These are phyloP conservation scores for Elsinoe fawcettii DNA, from an alignment of 2,329 filamentous ascomycete species.

Conservation along the genomic window DNA sequence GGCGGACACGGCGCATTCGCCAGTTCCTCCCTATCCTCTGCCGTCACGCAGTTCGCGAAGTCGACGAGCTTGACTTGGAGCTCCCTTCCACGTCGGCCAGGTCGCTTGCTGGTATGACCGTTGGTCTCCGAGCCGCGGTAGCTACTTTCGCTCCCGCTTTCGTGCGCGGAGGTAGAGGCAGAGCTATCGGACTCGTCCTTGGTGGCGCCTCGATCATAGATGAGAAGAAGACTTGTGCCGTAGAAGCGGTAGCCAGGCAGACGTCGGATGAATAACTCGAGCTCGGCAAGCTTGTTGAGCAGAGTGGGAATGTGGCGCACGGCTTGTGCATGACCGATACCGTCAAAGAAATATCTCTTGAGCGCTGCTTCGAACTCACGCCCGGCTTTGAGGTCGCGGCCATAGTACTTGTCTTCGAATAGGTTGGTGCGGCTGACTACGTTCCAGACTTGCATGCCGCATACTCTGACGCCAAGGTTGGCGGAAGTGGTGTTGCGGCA, in stretches of 20 bases:
- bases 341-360: slow-evolving; percentile 85
- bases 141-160: not conserved
- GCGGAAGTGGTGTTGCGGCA: slow-evolving; percentile 87
- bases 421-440: slow-evolving; percentile 71
- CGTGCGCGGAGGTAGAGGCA: not conserved
- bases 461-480: slow-evolving; percentile 85
- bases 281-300: slow-evolving; percentile 69
- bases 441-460: slow-evolving; percentile 95
- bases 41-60: slow-evolving; percentile 94
- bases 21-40: slow-evolving; percentile 56
- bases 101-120: not conserved
- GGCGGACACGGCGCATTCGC: slow-evolving; percentile 66
- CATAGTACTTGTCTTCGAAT: slow-evolving; percentile 99
- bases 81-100: slow-evolving; percentile 29
- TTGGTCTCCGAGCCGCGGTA: slow-evolving; percentile 10
- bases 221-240: slow-evolving; percentile 86
- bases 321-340: slow-evolving; percentile 70
- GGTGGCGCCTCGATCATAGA: slow-evolving; percentile 76
- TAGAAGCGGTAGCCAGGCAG: slow-evolving; percentile 89
- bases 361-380: slow-evolving; percentile 82
- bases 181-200: slow-evolving; percentile 34
- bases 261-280: slow-evolving; percentile 74
- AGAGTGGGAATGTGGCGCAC: slow-evolving; percentile 81
- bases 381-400: slow-evolving; percentile 78
- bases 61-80: slow-evolving; percentile 97